phyloP scores from a whole-genome alignment of 164 flowering plant genomes.

The Dillenia suffruticosa region DNA sequence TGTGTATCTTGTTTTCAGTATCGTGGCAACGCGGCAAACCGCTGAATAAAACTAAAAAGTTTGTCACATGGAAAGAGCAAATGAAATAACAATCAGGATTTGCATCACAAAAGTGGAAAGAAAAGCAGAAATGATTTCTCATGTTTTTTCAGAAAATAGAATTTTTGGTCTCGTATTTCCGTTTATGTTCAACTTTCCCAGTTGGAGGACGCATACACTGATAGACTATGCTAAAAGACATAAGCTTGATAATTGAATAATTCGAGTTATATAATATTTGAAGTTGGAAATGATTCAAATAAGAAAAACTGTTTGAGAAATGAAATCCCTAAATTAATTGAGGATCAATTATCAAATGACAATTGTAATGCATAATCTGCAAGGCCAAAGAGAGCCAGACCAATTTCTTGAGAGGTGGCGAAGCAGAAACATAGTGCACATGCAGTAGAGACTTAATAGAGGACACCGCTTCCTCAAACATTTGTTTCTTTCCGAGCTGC shows the following conservation, averaged over 20 bases:
- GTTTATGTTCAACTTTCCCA: too few relatives aligned
- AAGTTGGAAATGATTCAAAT: neutral
- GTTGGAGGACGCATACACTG: too few relatives aligned
- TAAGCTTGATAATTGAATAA: neutral
- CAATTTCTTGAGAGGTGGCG: slow-evolving; percentile 65
- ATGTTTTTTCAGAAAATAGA: too few relatives aligned
- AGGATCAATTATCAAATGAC: too few relatives aligned
- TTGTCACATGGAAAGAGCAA: neutral
- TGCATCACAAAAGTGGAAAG: too few relatives aligned
- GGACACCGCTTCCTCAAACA: slow-evolving; percentile 70
- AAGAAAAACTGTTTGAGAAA: neutral
- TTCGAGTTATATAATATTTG: neutral
- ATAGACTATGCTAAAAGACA: too few relatives aligned
- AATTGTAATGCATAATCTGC: too few relatives aligned
- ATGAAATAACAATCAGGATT: too few relatives aligned
- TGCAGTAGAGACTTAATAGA: slow-evolving; percentile 49
- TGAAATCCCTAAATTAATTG: neutral
- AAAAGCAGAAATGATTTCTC: too few relatives aligned
- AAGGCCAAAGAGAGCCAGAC: slow-evolving; percentile 20
- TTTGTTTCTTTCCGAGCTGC: slow-evolving; percentile 67
- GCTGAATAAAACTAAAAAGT: slow-evolving; percentile 63
- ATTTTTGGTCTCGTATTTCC: too few relatives aligned
- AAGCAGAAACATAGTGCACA: slow-evolving; percentile 52
- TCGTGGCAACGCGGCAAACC: slow-evolving; percentile 71
- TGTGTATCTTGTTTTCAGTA: slow-evolving; percentile 68